These are phyloP conservation scores for Puccinellia tenuiflora DNA, from an alignment of 176 grass and related monocot genomes.

Conservation along the genomic window DNA sequence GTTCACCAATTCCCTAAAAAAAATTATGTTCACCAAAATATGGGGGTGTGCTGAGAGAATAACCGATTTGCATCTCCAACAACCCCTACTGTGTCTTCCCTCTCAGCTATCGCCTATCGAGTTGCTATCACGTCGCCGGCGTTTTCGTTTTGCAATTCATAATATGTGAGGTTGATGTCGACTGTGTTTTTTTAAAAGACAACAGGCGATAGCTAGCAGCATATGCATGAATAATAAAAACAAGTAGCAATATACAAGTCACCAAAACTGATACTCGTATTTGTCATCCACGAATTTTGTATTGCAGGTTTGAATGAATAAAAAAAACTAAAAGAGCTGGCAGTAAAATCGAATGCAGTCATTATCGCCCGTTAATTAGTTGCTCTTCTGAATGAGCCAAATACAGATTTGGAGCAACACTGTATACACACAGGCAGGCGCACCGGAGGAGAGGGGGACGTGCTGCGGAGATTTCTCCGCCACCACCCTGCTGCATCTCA, in stretches of 20 bases:
- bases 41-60: too few relatives aligned
- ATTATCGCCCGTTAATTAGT: neutral
- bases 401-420: conserved; percentile 21
- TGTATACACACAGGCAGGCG: neutral
- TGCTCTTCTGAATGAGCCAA: neutral
- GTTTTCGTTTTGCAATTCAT: neutral
- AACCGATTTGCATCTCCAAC: too few relatives aligned
- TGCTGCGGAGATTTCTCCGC: conserved; percentile 36
- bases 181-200: neutral
- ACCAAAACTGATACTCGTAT: neutral
- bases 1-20: too few relatives aligned
- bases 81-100: neutral
- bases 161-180: neutral
- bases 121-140: neutral
- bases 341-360: neutral
- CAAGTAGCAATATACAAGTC: neutral
- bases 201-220: neutral
- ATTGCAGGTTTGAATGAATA: neutral
- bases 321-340: too few relatives aligned
- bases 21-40: too few relatives aligned
- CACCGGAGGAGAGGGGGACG: neutral
- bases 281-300: neutral
- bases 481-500: conserved; percentile 29
- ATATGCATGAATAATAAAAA: neutral
- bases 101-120: too few relatives aligned